Conservation (phyloP, 2,329 filamentous ascomycete genomes). For the Aspergillus tanneri region DNA sequence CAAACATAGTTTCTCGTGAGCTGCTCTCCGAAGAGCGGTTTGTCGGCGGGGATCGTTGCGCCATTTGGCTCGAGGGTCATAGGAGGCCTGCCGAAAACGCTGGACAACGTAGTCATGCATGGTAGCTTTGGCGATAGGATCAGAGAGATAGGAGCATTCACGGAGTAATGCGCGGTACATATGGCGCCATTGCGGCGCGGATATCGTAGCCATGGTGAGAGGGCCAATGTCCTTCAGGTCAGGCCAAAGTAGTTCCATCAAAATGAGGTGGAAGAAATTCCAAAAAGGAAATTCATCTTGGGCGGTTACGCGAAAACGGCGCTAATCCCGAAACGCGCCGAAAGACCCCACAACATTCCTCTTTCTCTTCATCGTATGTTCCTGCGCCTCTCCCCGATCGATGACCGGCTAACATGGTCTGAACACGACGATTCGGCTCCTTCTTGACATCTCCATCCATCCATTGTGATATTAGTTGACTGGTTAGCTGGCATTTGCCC, state of each 20-base stretch:
- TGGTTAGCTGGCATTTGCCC: neutral
- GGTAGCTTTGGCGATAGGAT: constrained; percentile 53
- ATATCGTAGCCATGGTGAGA: neutral
- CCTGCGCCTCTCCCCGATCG: neutral
- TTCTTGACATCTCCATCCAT: no score
- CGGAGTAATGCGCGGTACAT: constrained; percentile 58
- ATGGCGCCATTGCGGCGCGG: constrained; percentile 42
- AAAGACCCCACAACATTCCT: constrained; percentile 20
- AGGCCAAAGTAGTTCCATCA: neutral
- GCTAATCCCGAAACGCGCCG: constrained; percentile 29
- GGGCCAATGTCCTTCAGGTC: neutral
- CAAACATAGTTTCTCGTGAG: constrained; percentile 42
- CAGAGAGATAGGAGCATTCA: constrained; percentile 61
- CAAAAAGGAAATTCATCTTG: constrained; percentile 19
- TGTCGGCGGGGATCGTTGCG: constrained; percentile 19
- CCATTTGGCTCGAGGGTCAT: constrained; percentile 18
- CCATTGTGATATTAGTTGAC: neutral
- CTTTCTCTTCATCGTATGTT: neutral
- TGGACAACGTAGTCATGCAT: constrained; percentile 49
- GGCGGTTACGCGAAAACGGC: constrained; percentile 23
- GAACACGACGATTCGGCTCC: no score
- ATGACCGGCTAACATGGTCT: neutral
- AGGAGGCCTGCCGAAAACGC: constrained; percentile 48
- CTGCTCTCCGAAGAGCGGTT: constrained; percentile 24
- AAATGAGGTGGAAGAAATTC: constrained; percentile 4